Conservation (phyloP, 805 yeast species). For the Ogataea paraovalis region DNA sequence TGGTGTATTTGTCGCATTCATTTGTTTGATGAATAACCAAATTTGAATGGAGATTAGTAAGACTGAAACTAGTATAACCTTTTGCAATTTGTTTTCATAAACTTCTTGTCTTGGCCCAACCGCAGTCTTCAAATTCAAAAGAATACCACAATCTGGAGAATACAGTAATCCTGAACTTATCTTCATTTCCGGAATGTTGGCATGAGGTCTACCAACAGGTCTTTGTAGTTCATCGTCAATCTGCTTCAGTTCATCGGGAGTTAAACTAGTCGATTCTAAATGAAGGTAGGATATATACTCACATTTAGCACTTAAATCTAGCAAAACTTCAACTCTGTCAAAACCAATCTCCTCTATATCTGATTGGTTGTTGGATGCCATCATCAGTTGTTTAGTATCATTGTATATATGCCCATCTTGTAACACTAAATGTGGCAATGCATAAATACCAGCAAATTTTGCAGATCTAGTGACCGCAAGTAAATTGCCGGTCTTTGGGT, state of each 20-base stretch:
- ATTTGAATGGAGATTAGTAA: constrained; percentile 49
- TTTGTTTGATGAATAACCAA: constrained; percentile 58
- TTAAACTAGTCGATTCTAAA: constrained; percentile 54
- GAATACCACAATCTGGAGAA: constrained; percentile 86
- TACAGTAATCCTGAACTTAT: constrained; percentile 59
- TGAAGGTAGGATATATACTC: constrained; percentile 72
- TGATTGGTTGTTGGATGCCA: constrained; percentile 42
- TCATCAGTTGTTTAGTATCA: constrained; percentile 40
- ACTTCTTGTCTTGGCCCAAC: constrained; percentile 60
- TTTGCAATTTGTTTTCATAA: constrained; percentile 34
- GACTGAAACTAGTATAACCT: constrained; percentile 40
- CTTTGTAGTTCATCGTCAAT: constrained; percentile 69
- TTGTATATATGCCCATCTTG: constrained; percentile 38
- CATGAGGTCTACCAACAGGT: constrained; percentile 80
- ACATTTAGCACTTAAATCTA: constrained; percentile 44
- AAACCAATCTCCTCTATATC: constrained; percentile 35
- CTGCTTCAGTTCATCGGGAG: constrained; percentile 46
- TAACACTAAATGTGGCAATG: constrained; percentile 53
- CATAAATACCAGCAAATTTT: constrained; percentile 58
- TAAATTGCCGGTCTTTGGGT: constrained; percentile 60
- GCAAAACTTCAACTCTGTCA: constrained; percentile 33
- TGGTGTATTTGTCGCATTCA: constrained; percentile 71
- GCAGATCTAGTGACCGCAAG: constrained; percentile 58
- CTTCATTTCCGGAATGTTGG: constrained; percentile 50
- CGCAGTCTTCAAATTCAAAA: constrained; percentile 36